These are phyloP conservation scores for Vicia villosa DNA, from an alignment of 306 rosid genomes.

Conservation along the genomic window DNA sequence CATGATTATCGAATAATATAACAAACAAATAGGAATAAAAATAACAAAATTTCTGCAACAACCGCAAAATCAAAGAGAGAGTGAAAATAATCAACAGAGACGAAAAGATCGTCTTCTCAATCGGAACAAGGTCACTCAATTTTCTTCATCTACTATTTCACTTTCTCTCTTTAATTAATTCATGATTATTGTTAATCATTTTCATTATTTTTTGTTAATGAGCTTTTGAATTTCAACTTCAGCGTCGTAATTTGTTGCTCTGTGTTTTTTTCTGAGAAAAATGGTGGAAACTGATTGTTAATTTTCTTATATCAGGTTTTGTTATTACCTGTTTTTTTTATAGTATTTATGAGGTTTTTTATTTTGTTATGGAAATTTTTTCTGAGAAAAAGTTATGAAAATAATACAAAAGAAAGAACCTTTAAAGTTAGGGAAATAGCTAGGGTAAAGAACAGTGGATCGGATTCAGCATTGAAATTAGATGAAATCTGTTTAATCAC, in stretches of 20 bases:
- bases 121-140: constrained; percentile 73
- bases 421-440: constrained; percentile 30
- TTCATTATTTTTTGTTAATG: background rate
- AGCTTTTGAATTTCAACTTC: constrained; percentile 33
- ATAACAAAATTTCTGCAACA: constrained; percentile 47
- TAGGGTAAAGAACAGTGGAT: constrained; percentile 52
- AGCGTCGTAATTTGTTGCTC: constrained; percentile 35
- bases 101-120: constrained; percentile 62
- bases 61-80: constrained; percentile 50
- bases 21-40: constrained; percentile 45
- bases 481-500: constrained; percentile 43
- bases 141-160: constrained; percentile 46
- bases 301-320: background rate
- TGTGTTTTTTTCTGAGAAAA: constrained; percentile 56
- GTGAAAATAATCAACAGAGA: constrained; percentile 51
- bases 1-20: constrained; percentile 29
- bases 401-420: constrained; percentile 30
- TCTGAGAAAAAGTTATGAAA: background rate
- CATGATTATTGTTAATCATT: background rate
- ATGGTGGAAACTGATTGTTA: constrained; percentile 39
- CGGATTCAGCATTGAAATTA: constrained; percentile 47
- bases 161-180: constrained; percentile 32
- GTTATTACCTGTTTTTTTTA: background rate
- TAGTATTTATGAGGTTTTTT: constrained; percentile 3
- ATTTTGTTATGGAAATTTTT: background rate